These are phyloP conservation scores for Asterochloris sp. DNA, from an alignment of 139 green algal genomes.

Conservation along the genomic window DNA sequence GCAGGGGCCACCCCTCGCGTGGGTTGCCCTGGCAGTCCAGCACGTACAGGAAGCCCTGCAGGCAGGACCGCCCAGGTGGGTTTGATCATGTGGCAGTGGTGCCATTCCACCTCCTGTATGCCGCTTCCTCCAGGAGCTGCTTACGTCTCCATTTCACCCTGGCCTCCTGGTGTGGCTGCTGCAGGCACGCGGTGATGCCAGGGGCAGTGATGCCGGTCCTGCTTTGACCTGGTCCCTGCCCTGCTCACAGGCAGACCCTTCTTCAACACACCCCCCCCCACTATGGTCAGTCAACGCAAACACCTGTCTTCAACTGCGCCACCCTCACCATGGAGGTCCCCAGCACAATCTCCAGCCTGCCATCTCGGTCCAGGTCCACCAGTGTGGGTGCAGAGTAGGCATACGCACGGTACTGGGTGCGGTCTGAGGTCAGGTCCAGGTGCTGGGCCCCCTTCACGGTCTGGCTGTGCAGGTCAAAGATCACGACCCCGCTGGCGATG, in stretches of 20 bases:
- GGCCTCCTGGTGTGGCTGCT: too few species aligned
- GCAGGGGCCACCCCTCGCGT: slow-evolving; percentile 76
- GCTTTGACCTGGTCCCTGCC: too few species aligned
- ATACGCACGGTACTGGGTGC: slow-evolving; percentile 76
- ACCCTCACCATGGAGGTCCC: slow-evolving; percentile 71
- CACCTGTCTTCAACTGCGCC: too few species aligned
- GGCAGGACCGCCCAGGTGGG: not conserved
- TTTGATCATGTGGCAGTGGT: too few species aligned
- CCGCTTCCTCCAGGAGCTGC: too few species aligned
- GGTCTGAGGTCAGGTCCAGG: slow-evolving; percentile 91
- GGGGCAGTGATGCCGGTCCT: too few species aligned
- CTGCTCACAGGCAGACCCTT: too few species aligned
- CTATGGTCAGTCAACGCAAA: too few species aligned
- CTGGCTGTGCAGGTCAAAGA: slow-evolving; percentile 74
- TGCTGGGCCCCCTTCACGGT: slow-evolving; percentile 82
- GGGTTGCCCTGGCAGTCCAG: slow-evolving; percentile 65
- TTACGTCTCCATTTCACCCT: too few species aligned
- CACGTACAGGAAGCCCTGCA: slow-evolving; percentile 90
- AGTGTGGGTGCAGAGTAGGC: slow-evolving; percentile 81
- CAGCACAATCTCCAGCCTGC: slow-evolving; percentile 87
- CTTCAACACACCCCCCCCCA: too few species aligned
- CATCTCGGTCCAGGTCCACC: slow-evolving; percentile 82
- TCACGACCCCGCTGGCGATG: slow-evolving; percentile 76
- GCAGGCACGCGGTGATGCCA: too few species aligned
- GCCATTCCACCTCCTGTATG: too few species aligned